Base-by-base conservation (phyloP, 1,139 yeast genomes). In the Yamadazyma conglobata region DNA sequence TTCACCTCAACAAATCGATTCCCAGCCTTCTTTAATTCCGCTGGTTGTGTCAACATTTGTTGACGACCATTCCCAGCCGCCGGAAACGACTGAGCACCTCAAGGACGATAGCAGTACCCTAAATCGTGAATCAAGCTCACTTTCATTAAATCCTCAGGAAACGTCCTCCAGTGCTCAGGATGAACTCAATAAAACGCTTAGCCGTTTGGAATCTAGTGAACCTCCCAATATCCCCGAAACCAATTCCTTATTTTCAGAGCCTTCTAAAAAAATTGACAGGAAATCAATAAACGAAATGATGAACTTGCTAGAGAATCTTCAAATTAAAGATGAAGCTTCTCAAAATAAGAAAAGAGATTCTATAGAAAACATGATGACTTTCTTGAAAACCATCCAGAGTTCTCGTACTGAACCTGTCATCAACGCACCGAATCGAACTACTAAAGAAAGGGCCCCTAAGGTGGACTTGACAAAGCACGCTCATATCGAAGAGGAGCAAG, bases 271-370 rank as follows among this genome's bases (percentile, higher is more conserved):
- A n/a, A 43, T 40, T 15, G 50, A 48, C 24, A 40, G 63, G 19
- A 41, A 48, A 22, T 54, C 60, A 1, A 45, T 56, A 9, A 43
- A 45, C 25, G 53, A 54, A 19, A 50, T 56, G 55, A 52, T 56
- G 58, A 38, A 37, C 11, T 35, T 48, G 2, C 40, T 57, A 19
- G 50, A 51, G 7, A 42, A 37, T 19, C 35, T 52, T 11, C 46
- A 44, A 30, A 31, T 39, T 6, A 37, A 33, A 22, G 39, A 38
- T 17, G 43, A 35, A 15, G 21, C 27, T 16, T 25, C 35, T 1
- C 42, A 43, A 24, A 33, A 32, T 25, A 37, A 35, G 18, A 44
- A 44, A 28, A 27, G 46, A 18, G 39, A 38, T 17, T 43, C 47
- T 3, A 43, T 44, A 13, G 48, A 44, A 31, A 43, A 43, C 23